Percentiles rank a stretch among this genome's conserved stretches.
Evolutionary conservation across 2,329 filamentous ascomycete genomes (phyloP).

Genomic region (Penicillium sp.): DNA sequence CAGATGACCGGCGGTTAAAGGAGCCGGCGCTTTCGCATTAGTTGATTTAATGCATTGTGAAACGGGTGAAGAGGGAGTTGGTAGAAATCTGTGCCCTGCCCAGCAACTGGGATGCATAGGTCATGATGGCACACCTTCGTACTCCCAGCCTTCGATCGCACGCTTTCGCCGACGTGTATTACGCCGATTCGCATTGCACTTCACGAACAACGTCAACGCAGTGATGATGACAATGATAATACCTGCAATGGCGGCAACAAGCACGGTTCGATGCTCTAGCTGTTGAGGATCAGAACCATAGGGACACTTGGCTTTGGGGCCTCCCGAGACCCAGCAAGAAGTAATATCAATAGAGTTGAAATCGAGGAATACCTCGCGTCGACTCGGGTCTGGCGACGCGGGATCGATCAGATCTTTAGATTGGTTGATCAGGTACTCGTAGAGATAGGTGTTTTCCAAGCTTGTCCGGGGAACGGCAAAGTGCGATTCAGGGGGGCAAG

Average conservation of each 20-base stretch:
- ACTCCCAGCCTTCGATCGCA: constrained; percentile 55
- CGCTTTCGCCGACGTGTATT: constrained; percentile 48
- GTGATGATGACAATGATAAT: constrained; percentile 58
- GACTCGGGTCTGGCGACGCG: constrained; percentile 21
- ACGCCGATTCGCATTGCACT: constrained; percentile 57
- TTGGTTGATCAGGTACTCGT: constrained; percentile 35
- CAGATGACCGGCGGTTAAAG: no score
- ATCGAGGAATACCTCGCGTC: constrained; percentile 50
- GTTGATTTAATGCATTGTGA: no score
- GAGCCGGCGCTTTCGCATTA: no score
- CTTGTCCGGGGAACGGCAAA: constrained; percentile 57
- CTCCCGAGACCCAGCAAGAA: constrained; percentile 57
- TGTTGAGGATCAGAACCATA: constrained; percentile 45
- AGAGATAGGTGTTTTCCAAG: constrained; percentile 58
- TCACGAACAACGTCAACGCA: constrained; percentile 56
- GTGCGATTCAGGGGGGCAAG: constrained; percentile 45
- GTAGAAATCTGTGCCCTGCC: no score
- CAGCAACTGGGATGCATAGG: no score
- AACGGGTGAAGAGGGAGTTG: no score
- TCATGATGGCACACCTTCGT: constrained; percentile 59
- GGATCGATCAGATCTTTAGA: constrained; percentile 22
- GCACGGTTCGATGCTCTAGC: constrained; percentile 44
- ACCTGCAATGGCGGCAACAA: constrained; percentile 57
- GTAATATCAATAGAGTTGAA: constrained; percentile 54
- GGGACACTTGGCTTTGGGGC: constrained; percentile 52